Conservation (phyloP, 768 basidiomycete genomes). For the Hydnomerulius pinastri region DNA sequence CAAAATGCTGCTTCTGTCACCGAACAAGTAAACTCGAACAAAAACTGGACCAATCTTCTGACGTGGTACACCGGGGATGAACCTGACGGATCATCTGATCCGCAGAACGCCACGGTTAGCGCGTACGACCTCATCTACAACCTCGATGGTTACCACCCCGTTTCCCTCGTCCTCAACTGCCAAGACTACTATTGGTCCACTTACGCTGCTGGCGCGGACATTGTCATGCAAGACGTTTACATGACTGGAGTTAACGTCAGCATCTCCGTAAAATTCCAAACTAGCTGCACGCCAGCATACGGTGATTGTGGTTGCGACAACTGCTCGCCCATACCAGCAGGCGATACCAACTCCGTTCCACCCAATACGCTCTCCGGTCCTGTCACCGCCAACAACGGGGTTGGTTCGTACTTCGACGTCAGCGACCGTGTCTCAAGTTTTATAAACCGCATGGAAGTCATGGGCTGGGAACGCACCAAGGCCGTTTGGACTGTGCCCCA, state of each 20-base stretch:
- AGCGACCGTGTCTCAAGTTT: conserved; percentile 68
- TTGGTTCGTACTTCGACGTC: conserved; percentile 60
- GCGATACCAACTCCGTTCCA: conserved; percentile 34
- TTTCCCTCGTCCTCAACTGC: conserved; percentile 65
- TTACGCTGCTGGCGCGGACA: conserved; percentile 65
- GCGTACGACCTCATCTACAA: conserved; percentile 59
- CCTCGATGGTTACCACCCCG: conserved; percentile 67
- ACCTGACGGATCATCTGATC: conserved; percentile 69
- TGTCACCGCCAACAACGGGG: conserved; percentile 22
- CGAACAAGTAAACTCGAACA: conserved; percentile 66
- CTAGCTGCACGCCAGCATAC: conserved; percentile 60
- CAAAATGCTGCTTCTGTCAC: conserved; percentile 60
- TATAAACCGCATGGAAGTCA: conserved; percentile 51
- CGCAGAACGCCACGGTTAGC: conserved; percentile 53
- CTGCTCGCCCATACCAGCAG: conserved; percentile 48
- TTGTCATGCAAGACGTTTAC: conserved; percentile 65
- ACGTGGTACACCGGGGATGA: conserved; percentile 76
- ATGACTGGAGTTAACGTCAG: conserved; percentile 59
- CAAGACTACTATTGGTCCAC: conserved; percentile 62
- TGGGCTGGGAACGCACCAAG: conserved; percentile 69
- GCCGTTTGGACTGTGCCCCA: conserved; percentile 80
- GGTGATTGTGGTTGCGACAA: conserved; percentile 76
- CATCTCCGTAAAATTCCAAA: conserved; percentile 59
- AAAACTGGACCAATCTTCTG: conserved; percentile 65
- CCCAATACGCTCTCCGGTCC: conserved; percentile 18